A percentile compares a stretch with the other conserved stretches of the same genome.
Evolutionary conservation across 225 moss, liverwort and hornwort species (phyloP).

Genomic region (Pleurozium schreberi): DNA sequence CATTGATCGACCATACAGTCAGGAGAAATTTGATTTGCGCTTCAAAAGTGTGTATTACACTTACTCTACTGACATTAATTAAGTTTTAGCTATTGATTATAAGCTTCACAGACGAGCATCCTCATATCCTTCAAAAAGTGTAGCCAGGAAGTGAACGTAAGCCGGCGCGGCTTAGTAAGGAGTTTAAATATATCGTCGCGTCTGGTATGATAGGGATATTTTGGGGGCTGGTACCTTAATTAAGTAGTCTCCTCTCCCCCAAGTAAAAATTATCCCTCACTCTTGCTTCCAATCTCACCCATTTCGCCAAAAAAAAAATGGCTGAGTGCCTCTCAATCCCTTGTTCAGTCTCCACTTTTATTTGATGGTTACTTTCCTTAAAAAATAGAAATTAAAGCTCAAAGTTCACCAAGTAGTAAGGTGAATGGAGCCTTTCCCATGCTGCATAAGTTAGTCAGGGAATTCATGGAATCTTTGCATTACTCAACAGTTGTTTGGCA

Average conservation of each 20-base stretch:
- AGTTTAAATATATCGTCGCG: too few species aligned
- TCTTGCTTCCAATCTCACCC: background rate
- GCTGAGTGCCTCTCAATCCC: background rate
- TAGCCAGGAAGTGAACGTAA: background rate
- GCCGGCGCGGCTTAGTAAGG: too few species aligned
- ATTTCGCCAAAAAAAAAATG: background rate
- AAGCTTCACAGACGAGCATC: background rate
- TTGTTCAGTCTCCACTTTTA: background rate
- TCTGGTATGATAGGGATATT: background rate
- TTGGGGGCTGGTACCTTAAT: too few species aligned
- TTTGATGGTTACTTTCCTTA: background rate
- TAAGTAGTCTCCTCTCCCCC: too few species aligned
- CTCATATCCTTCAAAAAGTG: background rate
- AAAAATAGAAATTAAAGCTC: background rate
- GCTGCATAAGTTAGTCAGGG: background rate
- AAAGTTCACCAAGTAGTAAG: background rate
- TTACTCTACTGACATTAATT: background rate
- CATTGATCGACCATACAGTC: background rate
- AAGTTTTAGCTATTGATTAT: background rate
- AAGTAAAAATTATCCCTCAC: background rate
- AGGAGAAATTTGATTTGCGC: background rate
- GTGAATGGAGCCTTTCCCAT: background rate
- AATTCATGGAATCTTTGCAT: background rate
- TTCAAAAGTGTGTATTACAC: background rate
- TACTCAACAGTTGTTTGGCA: background rate